Conservation (phyloP, 305 asterid genomes). For the Galium porrigens region DNA sequence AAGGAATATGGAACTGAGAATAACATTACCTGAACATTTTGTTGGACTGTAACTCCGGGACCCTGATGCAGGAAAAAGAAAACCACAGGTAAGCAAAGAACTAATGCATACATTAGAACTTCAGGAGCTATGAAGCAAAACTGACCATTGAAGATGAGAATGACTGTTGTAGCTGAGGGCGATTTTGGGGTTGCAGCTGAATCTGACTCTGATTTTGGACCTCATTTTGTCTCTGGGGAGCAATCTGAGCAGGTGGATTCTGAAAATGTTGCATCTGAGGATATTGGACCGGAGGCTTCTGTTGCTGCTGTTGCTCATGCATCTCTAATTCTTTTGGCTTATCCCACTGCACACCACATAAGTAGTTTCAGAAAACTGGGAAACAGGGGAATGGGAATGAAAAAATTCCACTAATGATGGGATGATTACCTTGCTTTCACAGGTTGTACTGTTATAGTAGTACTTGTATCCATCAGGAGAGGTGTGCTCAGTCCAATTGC, state of each 20-base stretch:
- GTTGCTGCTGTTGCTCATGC: constrained; percentile 48
- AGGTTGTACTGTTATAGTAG: constrained; percentile 66
- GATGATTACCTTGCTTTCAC: constrained; percentile 82
- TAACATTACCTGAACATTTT: constrained; percentile 37
- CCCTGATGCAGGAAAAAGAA: constrained; percentile 41
- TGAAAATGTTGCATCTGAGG: constrained; percentile 37
- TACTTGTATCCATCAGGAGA: constrained; percentile 94
- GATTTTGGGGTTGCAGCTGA: not conserved
- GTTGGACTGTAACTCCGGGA: constrained; percentile 45
- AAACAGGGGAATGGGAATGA: constrained; percentile 12
- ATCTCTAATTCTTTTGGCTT: constrained; percentile 65
- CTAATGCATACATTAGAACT: constrained; percentile 9
- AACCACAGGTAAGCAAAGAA: constrained; percentile 19
- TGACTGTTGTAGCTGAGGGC: constrained; percentile 33
- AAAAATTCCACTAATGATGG: constrained; percentile 6
- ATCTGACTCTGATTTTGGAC: constrained; percentile 21
- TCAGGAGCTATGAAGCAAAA: constrained; percentile 11
- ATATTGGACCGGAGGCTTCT: constrained; percentile 33
- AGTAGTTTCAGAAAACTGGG: constrained; percentile 7
- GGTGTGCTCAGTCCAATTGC: constrained; percentile 85
- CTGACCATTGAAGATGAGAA: constrained; percentile 47
- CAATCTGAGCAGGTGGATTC: constrained; percentile 35
- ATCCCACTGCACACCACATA: constrained; percentile 56
- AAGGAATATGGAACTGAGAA: not conserved
- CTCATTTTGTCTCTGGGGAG: constrained; percentile 46